These are phyloP conservation scores for Neolecta irregularis DNA, from an alignment of 1,139 yeast genomes.

Conservation along the genomic window DNA sequence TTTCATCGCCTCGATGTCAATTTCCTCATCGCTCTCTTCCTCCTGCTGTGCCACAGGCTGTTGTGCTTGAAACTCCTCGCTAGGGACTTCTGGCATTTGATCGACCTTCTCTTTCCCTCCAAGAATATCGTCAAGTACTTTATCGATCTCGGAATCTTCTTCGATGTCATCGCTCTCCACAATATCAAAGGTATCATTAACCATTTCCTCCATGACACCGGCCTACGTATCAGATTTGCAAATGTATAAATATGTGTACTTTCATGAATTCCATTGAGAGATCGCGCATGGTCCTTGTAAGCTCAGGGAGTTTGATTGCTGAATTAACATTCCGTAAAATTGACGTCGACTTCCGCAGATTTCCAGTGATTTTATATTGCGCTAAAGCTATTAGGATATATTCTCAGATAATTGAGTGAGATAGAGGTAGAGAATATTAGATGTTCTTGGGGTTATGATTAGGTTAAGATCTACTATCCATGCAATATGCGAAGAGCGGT, in stretches of 20 bases:
- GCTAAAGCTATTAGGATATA: no score
- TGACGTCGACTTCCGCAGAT: constrained; percentile 61
- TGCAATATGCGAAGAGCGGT: no score
- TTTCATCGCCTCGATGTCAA: no score
- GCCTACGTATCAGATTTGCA: constrained; percentile 24
- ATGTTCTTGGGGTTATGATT: no score
- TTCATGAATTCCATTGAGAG: constrained; percentile 76
- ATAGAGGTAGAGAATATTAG: no score
- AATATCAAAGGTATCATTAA: constrained; percentile 71
- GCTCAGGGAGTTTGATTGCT: constrained; percentile 62
- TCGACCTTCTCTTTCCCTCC: no score
- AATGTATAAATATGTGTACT: constrained; percentile 18
- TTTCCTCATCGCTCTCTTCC: no score
- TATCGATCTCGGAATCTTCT: constrained; percentile 51
- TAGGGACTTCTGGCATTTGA: no score
- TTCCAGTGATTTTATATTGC: constrained; percentile 65
- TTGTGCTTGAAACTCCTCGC: no score
- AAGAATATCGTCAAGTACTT: constrained; percentile 39
- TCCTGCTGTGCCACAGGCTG: no score
- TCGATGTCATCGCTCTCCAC: constrained; percentile 51
- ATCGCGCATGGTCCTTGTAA: constrained; percentile 73
- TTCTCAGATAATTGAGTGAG: no score
- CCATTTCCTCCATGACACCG: constrained; percentile 91
- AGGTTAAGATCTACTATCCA: no score
- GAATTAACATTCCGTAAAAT: constrained; percentile 83